These are phyloP conservation scores for Leavenworthia alabamica DNA, from an alignment of 345 rosid genomes.

Conservation along the genomic window DNA sequence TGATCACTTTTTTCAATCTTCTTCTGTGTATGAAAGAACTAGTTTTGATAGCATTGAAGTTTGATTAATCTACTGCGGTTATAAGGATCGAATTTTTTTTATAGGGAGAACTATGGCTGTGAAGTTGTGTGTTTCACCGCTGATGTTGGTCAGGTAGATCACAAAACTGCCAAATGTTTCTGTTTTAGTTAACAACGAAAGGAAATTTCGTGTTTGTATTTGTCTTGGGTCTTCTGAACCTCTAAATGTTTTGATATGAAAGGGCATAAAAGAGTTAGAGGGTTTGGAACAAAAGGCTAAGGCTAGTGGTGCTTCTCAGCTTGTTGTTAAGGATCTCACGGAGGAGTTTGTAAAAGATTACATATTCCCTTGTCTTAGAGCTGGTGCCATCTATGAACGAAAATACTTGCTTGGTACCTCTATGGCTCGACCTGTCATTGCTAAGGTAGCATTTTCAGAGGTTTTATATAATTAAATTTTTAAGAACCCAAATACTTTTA, in stretches of 20 bases:
- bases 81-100: background rate
- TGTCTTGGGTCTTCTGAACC: background rate
- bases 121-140: conserved; percentile 99
- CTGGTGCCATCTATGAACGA: conserved; percentile 90
- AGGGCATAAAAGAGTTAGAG: conserved; percentile 86
- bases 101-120: conserved; percentile 94
- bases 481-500: background rate
- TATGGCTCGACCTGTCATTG: conserved; percentile 98
- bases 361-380: conserved; percentile 83
- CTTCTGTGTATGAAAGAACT: background rate
- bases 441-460: conserved; percentile 53
- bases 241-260: conserved; percentile 11
- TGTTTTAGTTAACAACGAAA: background rate
- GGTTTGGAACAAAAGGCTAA: conserved; percentile 91
- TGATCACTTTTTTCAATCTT: background rate
- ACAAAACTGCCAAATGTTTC: too few relatives aligned
- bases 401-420: conserved; percentile 95
- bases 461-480: background rate
- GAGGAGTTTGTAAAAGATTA: conserved; percentile 91
- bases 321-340: conserved; percentile 79
- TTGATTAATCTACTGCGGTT: background rate
- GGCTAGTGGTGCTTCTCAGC: conserved; percentile 92
- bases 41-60: background rate
- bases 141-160: conserved; percentile 90
- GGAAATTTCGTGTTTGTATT: background rate